Evolutionary conservation across 2,329 filamentous ascomycete genomes (phyloP).

Genomic region (Colletotrichum noveboracense): DNA sequence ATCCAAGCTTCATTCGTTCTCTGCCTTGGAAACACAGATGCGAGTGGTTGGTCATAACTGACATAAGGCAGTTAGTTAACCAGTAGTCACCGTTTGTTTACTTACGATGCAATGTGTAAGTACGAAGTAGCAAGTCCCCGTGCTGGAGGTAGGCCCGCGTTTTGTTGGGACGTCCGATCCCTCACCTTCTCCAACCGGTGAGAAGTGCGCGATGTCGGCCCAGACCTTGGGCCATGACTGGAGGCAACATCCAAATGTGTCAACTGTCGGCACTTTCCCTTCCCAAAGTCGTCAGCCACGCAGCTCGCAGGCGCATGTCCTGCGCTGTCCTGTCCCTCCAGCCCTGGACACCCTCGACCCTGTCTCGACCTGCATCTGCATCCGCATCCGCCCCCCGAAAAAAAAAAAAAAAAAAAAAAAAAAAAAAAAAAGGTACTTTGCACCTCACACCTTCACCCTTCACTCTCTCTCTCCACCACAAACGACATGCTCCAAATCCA

Average conservation of each 20-base stretch:
- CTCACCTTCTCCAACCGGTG: slow-evolving; percentile 8
- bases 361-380: slow-evolving; percentile 14
- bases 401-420: too few species aligned
- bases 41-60: neutral
- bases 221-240: neutral
- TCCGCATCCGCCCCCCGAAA: neutral
- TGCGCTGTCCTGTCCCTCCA: neutral
- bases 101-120: neutral
- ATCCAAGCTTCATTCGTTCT: neutral
- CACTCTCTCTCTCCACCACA: neutral
- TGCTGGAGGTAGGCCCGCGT: neutral
- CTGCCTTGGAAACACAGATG: neutral
- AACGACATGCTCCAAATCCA: neutral
- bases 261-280: slow-evolving; percentile 8
- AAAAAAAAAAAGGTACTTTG: neutral
- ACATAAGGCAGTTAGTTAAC: neutral
- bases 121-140: neutral
- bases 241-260: neutral
- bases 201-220: slow-evolving; percentile 2
- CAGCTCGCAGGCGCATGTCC: neutral
- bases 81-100: neutral
- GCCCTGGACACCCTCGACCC: slow-evolving; percentile 1
- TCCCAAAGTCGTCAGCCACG: neutral
- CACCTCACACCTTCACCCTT: neutral
- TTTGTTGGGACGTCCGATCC: slow-evolving; percentile 18